Evolutionary conservation across 148 eudicot genomes (phyloP), one percentile per base, ranked within the genome.

Genomic region (Spergularia bocconei): DNA sequence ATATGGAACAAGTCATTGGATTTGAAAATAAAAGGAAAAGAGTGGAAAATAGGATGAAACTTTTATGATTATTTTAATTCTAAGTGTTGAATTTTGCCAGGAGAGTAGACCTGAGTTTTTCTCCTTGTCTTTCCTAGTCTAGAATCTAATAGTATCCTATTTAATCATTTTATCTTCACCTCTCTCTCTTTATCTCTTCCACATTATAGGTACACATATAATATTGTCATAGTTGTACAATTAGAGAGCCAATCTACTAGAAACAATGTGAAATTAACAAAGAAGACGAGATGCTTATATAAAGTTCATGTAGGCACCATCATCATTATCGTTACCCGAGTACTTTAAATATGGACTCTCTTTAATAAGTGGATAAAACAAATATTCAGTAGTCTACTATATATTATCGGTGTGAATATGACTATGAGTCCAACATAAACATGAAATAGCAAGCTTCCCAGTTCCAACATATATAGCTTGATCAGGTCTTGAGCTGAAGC

Each of bases 61-160:
- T 77, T 80, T 44, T 44, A 76, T 52, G 77, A 53, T 72, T 88
- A 79, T 58, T 77, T 79, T 76, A 86, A 69, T 79, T 74, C 36
- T 48, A 51, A 79, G 72, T 52, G 78, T 82, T 84, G 83, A 80
- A 87, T 87, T 82, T 44, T 6, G 86, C 62, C 83, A 84, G 82
- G 77, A 71, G 70, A 80, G 86, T 58, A 79, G 79, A 69, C 63
- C 74, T 60, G 77, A 71, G 80, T 84, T 84, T 80, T 87, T 81
- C 88, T 82, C 71, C 75, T 86, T 88, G 89, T 88, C 89, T 85
- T 86, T 83, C 87, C 78, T 85, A 74, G 78, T 83, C 82, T 67
- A 81, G 89, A 86, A 86, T 88, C 88, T 83, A 74, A 64, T 48
- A 67, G 57, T 78, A 77, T 78, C 75, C 53, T 9, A 47, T 70